Conservation (phyloP, 2,329 filamentous ascomycete genomes). For the Fusarium tricinctum region DNA sequence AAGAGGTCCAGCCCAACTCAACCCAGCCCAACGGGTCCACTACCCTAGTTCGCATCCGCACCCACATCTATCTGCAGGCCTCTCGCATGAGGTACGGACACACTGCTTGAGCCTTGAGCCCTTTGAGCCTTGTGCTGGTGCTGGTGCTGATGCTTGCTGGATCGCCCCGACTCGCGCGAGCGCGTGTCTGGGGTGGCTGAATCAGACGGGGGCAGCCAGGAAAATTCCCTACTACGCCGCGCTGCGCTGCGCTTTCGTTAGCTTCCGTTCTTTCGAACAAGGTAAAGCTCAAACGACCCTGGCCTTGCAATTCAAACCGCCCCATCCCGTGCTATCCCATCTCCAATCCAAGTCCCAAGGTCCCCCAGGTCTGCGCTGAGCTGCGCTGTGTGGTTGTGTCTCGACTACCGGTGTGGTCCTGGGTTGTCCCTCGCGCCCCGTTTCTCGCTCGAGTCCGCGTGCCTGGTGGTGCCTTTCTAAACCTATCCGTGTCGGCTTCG, state of each 20-base stretch:
- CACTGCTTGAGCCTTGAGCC: constrained; percentile 10
- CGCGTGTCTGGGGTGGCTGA: constrained; percentile 46
- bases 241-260: neutral
- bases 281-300: constrained; percentile 43
- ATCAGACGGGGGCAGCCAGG: constrained; percentile 38
- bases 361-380: neutral
- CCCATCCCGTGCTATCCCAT: constrained; percentile 38
- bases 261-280: constrained; percentile 30
- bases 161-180: constrained; percentile 33
- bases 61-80: constrained; percentile 9
- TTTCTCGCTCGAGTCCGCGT: constrained; percentile 39
- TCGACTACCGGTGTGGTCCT: constrained; percentile 37
- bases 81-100: constrained; percentile 18
- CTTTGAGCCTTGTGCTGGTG: neutral
- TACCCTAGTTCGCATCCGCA: constrained; percentile 32
- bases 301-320: constrained; percentile 41
- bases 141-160: constrained; percentile 11
- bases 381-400: neutral
- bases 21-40: constrained; percentile 40
- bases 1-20: constrained; percentile 29
- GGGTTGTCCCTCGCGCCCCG: constrained; percentile 40
- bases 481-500: constrained; percentile 39
- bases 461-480: constrained; percentile 35
- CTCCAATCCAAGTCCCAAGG: constrained; percentile 33
- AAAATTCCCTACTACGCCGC: neutral